Evolutionary conservation across 2,329 filamentous ascomycete species (phyloP).

Genomic region (Zymoseptoria pseudotritici): DNA sequence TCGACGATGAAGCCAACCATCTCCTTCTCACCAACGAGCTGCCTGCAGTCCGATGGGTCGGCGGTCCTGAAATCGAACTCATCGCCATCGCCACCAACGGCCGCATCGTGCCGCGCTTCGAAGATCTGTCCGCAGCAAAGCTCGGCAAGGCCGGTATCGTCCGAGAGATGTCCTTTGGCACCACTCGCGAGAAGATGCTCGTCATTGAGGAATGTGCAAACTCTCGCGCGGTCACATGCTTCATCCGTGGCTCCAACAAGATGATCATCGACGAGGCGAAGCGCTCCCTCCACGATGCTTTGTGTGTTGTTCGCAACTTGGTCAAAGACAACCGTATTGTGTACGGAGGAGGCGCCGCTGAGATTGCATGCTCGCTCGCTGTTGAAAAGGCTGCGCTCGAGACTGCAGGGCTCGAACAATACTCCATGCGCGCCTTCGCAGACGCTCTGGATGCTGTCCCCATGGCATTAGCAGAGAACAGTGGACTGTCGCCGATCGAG

Average conservation of each 20-base stretch:
- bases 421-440: constrained; percentile 96
- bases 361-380: constrained; percentile 93
- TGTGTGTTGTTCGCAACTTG: constrained; percentile 95
- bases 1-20: constrained; percentile 98
- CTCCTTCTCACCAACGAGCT: constrained; percentile 91
- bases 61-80: constrained; percentile 93
- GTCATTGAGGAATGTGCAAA: constrained; percentile 99
- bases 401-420: constrained; percentile 95
- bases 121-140: constrained; percentile 86
- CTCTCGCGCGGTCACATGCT: constrained; percentile 89
- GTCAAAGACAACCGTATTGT: constrained; percentile 95
- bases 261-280: constrained; percentile 99
- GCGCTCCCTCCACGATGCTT: constrained; percentile 90
- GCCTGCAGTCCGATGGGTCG: constrained; percentile 94
- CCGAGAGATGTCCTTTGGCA: constrained; percentile 92
- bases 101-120: constrained; percentile 92
- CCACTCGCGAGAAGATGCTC: constrained; percentile 97
- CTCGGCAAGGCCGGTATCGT: constrained; percentile 84
- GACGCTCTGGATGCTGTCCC: constrained; percentile 90
- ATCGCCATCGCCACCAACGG: constrained; percentile 98
- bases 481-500: constrained; percentile 89
- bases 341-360: constrained; percentile 91
- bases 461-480: constrained; percentile 96
- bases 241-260: constrained; percentile 97
- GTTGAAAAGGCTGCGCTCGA: constrained; percentile 86